Percentiles rank a stretch among this genome's conserved stretches.
These are phyloP conservation scores for Dendrocalamus sinicus DNA, from an alignment of 176 grass and related monocot species.

Conservation along the genomic window DNA sequence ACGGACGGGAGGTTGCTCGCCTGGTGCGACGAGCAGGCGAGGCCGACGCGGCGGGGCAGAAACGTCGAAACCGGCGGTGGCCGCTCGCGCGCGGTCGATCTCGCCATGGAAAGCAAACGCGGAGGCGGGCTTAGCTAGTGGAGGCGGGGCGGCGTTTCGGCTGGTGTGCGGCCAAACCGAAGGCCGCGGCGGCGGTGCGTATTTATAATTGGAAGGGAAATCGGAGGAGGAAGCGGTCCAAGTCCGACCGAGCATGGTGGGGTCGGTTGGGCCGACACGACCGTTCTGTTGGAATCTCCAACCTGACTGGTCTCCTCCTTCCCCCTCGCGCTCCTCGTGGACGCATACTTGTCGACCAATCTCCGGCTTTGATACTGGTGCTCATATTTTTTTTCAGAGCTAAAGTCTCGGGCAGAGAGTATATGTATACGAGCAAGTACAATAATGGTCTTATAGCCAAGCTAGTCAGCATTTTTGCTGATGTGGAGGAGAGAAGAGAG, in stretches of 20 bases:
- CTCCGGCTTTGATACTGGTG: no score
- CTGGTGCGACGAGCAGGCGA: not conserved
- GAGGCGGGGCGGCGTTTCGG: conserved; percentile 7
- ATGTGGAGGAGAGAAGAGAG: no score
- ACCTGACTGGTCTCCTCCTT: conserved; percentile 25
- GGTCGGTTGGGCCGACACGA: not conserved
- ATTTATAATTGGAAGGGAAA: not conserved
- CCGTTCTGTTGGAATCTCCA: not conserved
- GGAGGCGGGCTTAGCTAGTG: no score
- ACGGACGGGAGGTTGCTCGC: not conserved
- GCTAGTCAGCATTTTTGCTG: no score
- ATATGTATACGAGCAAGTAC: no score
- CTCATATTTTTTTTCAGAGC: no score
- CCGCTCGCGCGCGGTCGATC: not conserved
- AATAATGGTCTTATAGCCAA: no score
- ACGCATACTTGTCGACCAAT: no score
- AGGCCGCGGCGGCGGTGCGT: not conserved
- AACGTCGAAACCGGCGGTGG: not conserved
- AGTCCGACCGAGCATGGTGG: not conserved
- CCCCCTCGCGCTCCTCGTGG: not conserved
- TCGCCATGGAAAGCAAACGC: not conserved
- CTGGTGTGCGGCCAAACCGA: conserved; percentile 38
- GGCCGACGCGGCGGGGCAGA: not conserved
- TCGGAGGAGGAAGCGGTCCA: not conserved
- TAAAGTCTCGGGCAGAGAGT: no score